A percentile compares a stretch with the other conserved stretches of the same genome.
These are phyloP conservation scores for Pseudocercospora eumusae DNA, from an alignment of 2,329 filamentous ascomycete species.

Conservation along the genomic window DNA sequence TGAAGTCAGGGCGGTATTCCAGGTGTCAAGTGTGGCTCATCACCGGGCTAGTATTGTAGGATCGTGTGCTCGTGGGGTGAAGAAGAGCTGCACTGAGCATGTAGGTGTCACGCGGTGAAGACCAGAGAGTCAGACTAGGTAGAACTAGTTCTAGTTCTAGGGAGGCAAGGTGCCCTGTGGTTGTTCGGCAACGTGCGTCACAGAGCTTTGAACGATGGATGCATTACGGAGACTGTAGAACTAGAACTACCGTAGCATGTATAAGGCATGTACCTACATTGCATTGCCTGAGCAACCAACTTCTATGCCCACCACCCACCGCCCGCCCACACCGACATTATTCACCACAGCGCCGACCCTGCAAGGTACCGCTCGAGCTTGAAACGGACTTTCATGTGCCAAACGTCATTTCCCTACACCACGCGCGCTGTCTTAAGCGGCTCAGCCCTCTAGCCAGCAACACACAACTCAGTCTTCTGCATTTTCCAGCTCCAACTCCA, in stretches of 20 bases:
- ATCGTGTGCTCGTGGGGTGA: not conserved
- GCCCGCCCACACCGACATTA: not conserved
- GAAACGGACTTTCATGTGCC: constrained; percentile 1
- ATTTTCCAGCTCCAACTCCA: constrained; percentile 9
- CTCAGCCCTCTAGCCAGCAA: not conserved
- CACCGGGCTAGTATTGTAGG: not conserved
- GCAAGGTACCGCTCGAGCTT: constrained; percentile 4
- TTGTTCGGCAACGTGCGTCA: constrained; percentile 1
- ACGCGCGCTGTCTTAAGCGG: constrained; percentile 3
- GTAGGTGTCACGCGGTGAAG: not conserved
- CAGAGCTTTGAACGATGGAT: not conserved
- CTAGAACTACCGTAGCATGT: too few species aligned
- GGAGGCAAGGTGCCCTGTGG: not conserved
- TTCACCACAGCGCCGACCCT: not conserved
- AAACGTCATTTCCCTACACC: constrained; percentile 6
- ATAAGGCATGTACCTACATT: too few species aligned
- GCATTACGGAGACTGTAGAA: too few species aligned
- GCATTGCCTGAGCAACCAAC: not conserved
- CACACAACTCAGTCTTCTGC: not conserved
- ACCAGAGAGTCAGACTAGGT: too few species aligned
- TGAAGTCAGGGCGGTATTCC: not conserved
- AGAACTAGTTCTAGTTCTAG: too few species aligned
- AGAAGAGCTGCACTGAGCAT: not conserved
- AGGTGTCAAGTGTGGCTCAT: not conserved
- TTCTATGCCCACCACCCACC: constrained; percentile 1